Base-by-base conservation (phyloP, 2,329 filamentous ascomycete species). In the Colletotrichum orbiculare region DNA sequence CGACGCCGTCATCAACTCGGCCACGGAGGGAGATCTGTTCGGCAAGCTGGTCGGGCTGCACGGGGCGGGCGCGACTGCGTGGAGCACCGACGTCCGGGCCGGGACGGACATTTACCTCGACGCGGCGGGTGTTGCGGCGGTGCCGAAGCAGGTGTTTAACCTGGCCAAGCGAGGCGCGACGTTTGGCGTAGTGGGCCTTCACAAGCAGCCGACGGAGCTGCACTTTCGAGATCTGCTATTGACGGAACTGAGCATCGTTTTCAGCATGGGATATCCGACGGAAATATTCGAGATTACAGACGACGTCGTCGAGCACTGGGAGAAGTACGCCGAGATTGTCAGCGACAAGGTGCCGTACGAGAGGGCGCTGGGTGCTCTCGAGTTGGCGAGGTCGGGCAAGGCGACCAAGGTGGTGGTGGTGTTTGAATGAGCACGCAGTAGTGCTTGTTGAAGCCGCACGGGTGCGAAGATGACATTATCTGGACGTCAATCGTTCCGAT, bases 241-340 rank as follows among this genome's bases (percentile, higher is more conserved):
- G 8, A 55, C 50, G 3, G 58, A 60, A 13, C n/a, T 55, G 15
- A 60, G 9, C 17, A 60, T 55, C 10, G 58, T 55, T 10, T 60
- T 60, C 43, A 47, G 58, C n/a, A 33, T 50, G 39, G 59, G 59
- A 8, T 62, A 62, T 34, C 59, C 59, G 3, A 56, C 38, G 15
- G 59, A 57, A 45, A 62, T 62, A 13, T 62, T 62, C 2, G 59
- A 62, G 45, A 53, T 62, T 1, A 56, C 59, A 11, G 59, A 56
- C 38, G 59, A 62, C 8, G 15, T 62, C 11, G 46, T 41, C 9
- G 52, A 62, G n/a, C 38, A 62, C 13, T 62, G 59, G 59, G 59
- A 57, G 25, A 50, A 56, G 6, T 62, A 56, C 10, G 53, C 45
- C 7, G 52, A 57, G 33, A 62, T 62, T n/a, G 46, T 57, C 2